Base-by-base conservation (phyloP, 768 basidiomycete genomes). In the Russula griseocarnosa region DNA sequence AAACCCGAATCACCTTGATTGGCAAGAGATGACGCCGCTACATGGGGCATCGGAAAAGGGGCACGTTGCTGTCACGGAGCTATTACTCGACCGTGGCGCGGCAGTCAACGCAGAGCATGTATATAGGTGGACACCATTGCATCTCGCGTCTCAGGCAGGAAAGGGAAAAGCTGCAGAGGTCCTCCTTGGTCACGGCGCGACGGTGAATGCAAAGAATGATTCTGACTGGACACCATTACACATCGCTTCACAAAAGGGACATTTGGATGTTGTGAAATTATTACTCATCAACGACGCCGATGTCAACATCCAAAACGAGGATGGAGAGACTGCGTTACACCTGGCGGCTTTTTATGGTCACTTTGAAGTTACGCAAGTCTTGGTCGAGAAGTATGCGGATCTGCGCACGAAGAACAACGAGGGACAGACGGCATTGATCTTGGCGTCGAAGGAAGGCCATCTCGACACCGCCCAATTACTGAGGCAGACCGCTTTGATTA, bases 1-100 rank as follows among this genome's bases (percentile, higher is more conserved):
- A n/a, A 20, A 30, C 3, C 7, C 22, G 5, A 32, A 52, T 52
- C 51, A 52, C 30, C 9, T 20, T 20, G 51, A 52, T 57, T 30
- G 42, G 42, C 26, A 46, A 44, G 3, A 22, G 5, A n/a, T 28
- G 42, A 57, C 56, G 20, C 42, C 56, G 13, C 44, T 57, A n/a
- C 56, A 57, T 22, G 20, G 5, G 20, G 44, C 57, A 14, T 58
- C 57, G 16, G 46, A 36, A 36, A 58, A 58, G 7, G 57, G 57
- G 14, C 30, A 58, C 30, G 8, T 5, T 47, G 20, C 22, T 2
- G 32, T 58, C 30, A 30, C 18, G 1, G 11, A 9, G 20, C 32
- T 47, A 14, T 34, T 58, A 6, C 57, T 58, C 5, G 22, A 58
- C 2, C 13, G 1, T 3, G 1, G 5, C 14, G 57, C 57, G 13